Conservation (phyloP, 1,284 basidiomycete species). For the Pholiota adiposa region DNA sequence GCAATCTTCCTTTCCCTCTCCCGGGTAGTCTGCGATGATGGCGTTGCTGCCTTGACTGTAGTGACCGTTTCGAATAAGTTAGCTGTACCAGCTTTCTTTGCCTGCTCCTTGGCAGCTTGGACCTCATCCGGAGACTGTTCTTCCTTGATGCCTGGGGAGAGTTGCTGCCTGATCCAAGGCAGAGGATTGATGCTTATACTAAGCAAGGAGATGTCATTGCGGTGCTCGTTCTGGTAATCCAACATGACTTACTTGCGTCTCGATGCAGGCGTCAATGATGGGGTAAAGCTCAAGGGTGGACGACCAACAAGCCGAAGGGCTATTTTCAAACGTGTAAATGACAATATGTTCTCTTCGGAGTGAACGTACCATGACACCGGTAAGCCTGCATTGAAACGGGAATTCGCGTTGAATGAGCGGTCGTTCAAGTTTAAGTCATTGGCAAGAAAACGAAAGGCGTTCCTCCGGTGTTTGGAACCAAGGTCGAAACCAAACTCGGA, state of each 20-base stretch:
- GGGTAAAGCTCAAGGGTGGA: conserved; percentile 2
- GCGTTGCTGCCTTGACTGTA: conserved; percentile 5
- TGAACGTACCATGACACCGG: conserved; percentile 24
- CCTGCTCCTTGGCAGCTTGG: conserved; percentile 55
- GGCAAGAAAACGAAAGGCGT: conserved; percentile 2
- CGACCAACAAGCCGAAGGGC: conserved; percentile 17
- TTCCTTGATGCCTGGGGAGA: conserved; percentile 53
- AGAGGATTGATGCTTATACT: conserved; percentile 58
- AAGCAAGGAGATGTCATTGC: conserved; percentile 1
- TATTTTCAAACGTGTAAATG: not conserved
- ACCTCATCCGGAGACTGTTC: conserved; percentile 52
- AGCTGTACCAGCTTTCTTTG: conserved; percentile 53
- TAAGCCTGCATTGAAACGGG: conserved; percentile 28
- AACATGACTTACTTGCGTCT: conserved; percentile 23
- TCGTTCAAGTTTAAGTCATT: not conserved
- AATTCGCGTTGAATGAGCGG: conserved; percentile 2
- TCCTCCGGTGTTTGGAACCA: conserved; percentile 24
- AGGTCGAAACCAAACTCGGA: conserved; percentile 20
- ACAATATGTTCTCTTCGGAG: not conserved
- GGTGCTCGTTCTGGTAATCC: not conserved
- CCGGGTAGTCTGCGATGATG: not conserved
- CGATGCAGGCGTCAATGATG: conserved; percentile 8
- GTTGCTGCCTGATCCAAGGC: conserved; percentile 64
- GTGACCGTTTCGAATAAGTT: conserved; percentile 60
- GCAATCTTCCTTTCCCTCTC: conserved; percentile 15